A percentile compares a stretch with the other conserved stretches of the same genome.
Conservation (phyloP, 371 early-diverging fungal genomes). For the Coemansia sp. region DNA sequence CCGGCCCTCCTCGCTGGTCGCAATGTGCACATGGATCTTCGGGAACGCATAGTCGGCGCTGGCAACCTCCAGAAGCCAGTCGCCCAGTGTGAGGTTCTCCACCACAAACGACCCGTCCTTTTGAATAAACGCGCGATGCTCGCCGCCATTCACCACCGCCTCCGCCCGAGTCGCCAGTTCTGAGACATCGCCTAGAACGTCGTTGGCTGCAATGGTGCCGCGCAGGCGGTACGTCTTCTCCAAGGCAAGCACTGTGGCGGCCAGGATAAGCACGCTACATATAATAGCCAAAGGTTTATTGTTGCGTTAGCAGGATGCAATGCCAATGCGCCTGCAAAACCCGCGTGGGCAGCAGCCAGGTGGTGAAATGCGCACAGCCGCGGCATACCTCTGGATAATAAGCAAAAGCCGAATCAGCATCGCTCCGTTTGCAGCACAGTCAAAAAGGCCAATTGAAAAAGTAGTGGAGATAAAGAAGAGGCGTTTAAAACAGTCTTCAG, state of each 20-base stretch:
- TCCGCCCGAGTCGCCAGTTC: constrained; percentile 41
- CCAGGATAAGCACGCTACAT: constrained; percentile 23
- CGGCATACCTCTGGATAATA: constrained; percentile 26
- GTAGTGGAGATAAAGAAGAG: neutral
- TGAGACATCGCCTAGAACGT: constrained; percentile 28
- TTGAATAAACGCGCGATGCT: constrained; percentile 47
- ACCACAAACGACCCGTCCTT: constrained; percentile 54
- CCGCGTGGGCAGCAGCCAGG: neutral
- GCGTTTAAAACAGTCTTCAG: neutral
- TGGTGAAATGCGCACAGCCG: neutral
- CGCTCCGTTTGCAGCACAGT: neutral
- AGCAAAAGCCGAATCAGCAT: constrained; percentile 21
- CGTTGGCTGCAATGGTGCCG: constrained; percentile 31
- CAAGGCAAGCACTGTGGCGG: constrained; percentile 7
- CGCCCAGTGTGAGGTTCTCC: constrained; percentile 53
- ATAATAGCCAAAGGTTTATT: neutral
- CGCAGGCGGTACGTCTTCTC: constrained; percentile 45
- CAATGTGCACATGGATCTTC: constrained; percentile 51
- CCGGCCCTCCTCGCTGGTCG: constrained; percentile 37
- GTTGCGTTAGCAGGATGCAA: neutral
- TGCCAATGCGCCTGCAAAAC: neutral
- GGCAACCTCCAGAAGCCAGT: constrained; percentile 53
- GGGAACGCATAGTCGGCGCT: constrained; percentile 53
- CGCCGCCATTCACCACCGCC: constrained; percentile 55
- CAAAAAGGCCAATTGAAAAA: neutral